Percentiles rank a stretch among this genome's conserved stretches.
Evolutionary conservation across 148 eudicot species (phyloP).

Genomic region (Cornus kousa): DNA sequence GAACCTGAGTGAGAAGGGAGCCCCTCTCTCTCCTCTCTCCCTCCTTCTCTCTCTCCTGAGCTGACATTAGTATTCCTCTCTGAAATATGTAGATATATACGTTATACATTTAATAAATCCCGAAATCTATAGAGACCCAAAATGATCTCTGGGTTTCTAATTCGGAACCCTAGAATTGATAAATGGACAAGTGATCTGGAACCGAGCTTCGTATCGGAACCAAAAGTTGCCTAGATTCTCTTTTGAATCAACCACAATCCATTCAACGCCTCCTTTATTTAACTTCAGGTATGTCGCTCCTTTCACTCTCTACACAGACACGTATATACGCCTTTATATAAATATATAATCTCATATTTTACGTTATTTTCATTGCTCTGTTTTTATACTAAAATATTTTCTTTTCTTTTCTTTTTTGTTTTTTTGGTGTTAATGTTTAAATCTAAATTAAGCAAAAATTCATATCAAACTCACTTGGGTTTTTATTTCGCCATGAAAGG

Average conservation of each 20-base stretch:
- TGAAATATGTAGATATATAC: not conserved
- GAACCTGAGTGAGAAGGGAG: not conserved
- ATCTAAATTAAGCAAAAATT: not conserved
- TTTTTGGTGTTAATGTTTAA: not conserved
- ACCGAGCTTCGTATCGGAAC: slow-evolving; percentile 3
- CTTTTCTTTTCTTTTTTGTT: too few relatives aligned
- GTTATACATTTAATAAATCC: not conserved
- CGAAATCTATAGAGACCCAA: slow-evolving; percentile 8
- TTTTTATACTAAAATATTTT: not conserved
- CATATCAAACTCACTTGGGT: not conserved
- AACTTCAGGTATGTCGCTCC: not conserved
- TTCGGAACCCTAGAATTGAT: slow-evolving; percentile 11
- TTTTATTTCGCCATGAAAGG: not conserved
- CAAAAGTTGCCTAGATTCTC: slow-evolving; percentile 12
- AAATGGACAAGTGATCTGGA: slow-evolving; percentile 14
- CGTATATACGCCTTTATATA: too few relatives aligned
- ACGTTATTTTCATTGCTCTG: too few relatives aligned
- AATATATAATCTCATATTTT: not conserved
- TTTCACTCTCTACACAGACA: not conserved
- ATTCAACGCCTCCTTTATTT: not conserved
- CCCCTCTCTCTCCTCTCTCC: not conserved
- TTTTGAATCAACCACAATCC: slow-evolving; percentile 1
- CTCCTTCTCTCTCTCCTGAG: not conserved
- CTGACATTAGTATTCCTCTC: not conserved
- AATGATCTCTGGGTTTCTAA: not conserved